Conservation (phyloP, 345 rosid species). For the Syzygium aqueum region DNA sequence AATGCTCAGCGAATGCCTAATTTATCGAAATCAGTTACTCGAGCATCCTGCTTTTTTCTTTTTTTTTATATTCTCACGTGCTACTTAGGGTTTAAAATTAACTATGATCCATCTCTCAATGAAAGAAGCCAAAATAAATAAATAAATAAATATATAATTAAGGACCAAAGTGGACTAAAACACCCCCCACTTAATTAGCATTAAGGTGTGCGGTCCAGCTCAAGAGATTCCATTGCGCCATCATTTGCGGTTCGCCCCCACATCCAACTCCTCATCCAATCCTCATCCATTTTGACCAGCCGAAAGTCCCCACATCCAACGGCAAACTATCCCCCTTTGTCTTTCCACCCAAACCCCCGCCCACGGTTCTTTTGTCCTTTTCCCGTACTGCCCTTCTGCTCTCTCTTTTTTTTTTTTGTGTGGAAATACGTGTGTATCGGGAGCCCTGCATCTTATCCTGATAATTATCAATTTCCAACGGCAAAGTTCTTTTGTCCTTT, state of each 20-base stretch:
- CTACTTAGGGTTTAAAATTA: neutral
- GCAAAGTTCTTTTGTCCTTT: no score
- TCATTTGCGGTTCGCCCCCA: neutral
- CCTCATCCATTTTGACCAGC: neutral
- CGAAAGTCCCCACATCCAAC: constrained; percentile 1
- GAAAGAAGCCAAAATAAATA: neutral
- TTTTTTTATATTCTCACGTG: neutral
- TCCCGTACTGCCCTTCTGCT: neutral
- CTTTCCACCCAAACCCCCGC: neutral
- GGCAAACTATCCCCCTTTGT: neutral
- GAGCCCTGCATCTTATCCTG: no score
- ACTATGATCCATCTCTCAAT: neutral
- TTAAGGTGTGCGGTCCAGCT: neutral
- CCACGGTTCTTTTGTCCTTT: neutral
- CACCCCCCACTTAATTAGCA: no score
- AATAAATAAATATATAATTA: neutral
- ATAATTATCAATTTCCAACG: no score
- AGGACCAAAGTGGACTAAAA: neutral
- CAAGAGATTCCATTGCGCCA: neutral
- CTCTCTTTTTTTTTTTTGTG: no score
- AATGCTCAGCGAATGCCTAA: neutral
- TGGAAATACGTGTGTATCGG: no score
- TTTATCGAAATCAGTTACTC: no score
- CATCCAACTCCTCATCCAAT: neutral
- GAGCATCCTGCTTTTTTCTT: no score